These are phyloP conservation scores for Trypethelium eluteriae DNA, from an alignment of 495 filamentous ascomycete genomes.

Conservation along the genomic window DNA sequence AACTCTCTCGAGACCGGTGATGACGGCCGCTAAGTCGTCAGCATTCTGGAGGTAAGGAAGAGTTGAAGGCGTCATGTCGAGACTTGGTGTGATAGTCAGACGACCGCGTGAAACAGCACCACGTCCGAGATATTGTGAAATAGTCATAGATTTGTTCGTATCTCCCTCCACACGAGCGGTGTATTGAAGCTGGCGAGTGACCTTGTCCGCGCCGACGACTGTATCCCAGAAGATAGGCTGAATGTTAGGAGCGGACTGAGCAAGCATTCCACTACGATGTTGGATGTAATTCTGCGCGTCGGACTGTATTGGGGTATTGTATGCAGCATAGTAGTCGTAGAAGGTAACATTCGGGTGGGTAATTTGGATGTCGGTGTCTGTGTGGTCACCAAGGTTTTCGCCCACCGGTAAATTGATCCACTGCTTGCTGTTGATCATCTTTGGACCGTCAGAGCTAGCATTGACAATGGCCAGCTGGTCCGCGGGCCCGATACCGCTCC, in stretches of 20 bases:
- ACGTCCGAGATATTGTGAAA: slow-evolving; percentile 59
- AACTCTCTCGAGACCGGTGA: slow-evolving; percentile 52
- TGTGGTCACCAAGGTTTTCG: slow-evolving; percentile 65
- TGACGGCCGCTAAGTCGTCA: slow-evolving; percentile 45
- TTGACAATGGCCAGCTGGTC: slow-evolving; percentile 34
- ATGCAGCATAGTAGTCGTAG: slow-evolving; percentile 60
- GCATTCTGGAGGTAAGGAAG: slow-evolving; percentile 48
- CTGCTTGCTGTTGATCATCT: slow-evolving; percentile 48
- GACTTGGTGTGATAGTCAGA: slow-evolving; percentile 51
- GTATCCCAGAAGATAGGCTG: slow-evolving; percentile 56
- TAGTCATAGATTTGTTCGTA: slow-evolving; percentile 48
- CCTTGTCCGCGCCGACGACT: slow-evolving; percentile 53
- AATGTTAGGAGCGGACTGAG: slow-evolving; percentile 63
- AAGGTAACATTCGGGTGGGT: slow-evolving; percentile 51
- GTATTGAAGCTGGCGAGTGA: slow-evolving; percentile 59
- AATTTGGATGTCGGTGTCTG: slow-evolving; percentile 62
- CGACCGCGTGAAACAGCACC: slow-evolving; percentile 54
- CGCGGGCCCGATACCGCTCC: slow-evolving; percentile 34
- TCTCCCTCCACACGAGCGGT: slow-evolving; percentile 54
- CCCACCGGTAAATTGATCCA: slow-evolving; percentile 74
- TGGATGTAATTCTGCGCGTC: slow-evolving; percentile 45
- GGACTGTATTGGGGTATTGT: slow-evolving; percentile 40
- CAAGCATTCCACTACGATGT: slow-evolving; percentile 52
- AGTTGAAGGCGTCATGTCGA: slow-evolving; percentile 49
- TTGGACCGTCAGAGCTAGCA: slow-evolving; percentile 27